Evolutionary conservation across 1,284 basidiomycete genomes (phyloP).

Genomic region (Tausonia pullulans): DNA sequence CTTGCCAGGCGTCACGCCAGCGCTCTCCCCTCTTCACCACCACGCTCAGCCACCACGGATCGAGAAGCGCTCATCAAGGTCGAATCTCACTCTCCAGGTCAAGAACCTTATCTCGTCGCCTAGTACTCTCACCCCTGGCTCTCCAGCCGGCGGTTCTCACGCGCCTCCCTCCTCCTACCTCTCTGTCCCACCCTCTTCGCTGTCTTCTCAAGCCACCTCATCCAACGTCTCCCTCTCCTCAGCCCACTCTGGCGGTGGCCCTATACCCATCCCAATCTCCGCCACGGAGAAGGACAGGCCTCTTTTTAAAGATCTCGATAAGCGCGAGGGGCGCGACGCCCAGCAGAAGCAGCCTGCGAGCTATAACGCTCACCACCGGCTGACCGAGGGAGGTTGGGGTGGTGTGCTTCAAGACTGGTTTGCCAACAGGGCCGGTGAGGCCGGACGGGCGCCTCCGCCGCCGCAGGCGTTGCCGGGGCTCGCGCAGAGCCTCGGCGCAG

Average conservation of each 20-base stretch:
- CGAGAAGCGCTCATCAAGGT: neutral
- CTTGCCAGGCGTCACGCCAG: too few relatives aligned
- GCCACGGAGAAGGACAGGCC: neutral
- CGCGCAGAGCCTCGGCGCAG: neutral
- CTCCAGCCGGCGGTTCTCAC: too few relatives aligned
- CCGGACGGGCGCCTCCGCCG: neutral
- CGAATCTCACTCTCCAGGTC: constrained; percentile 9
- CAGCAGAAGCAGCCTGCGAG: neutral
- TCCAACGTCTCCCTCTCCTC: neutral
- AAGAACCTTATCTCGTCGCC: neutral
- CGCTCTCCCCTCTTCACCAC: neutral
- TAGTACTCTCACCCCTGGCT: too few relatives aligned
- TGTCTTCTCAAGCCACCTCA: neutral
- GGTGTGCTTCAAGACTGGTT: constrained; percentile 13
- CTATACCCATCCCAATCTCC: neutral
- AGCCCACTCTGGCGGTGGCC: neutral
- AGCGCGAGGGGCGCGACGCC: too few relatives aligned
- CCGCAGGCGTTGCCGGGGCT: too few relatives aligned
- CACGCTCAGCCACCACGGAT: neutral
- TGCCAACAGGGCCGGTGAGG: constrained; percentile 12
- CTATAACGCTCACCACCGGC: neutral
- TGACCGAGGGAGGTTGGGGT: constrained; percentile 8
- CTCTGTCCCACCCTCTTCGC: neutral
- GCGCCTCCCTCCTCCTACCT: neutral
- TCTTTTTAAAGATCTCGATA: neutral